Conservation (phyloP, 495 filamentous ascomycete species). For the Wilcoxina mikolae region DNA sequence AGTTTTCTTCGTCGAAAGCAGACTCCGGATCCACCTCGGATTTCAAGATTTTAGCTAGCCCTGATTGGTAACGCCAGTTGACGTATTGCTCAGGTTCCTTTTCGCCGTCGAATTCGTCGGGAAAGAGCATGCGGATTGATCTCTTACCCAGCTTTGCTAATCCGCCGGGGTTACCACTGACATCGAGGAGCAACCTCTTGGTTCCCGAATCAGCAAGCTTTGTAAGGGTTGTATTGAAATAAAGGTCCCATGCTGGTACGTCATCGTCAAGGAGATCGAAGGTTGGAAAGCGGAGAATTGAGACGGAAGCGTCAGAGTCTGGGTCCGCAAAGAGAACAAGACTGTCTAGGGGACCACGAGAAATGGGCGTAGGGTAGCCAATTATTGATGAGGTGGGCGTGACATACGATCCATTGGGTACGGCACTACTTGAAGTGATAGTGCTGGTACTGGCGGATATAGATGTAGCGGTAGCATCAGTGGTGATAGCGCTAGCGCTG, state of each 20-base stretch:
- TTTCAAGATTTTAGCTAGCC: not conserved
- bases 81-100: constrained; percentile 9
- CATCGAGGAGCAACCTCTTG: constrained; percentile 15
- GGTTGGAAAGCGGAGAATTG: not conserved
- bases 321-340: not conserved
- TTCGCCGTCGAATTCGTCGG: constrained; percentile 11
- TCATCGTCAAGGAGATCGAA: not conserved
- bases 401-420: too few species aligned
- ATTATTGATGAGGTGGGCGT: not conserved
- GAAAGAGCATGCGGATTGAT: constrained; percentile 16
- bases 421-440: too few species aligned
- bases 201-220: not conserved
- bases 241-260: not conserved
- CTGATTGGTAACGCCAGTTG: constrained; percentile 10
- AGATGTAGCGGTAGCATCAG: not conserved
- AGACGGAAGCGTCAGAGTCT: not conserved
- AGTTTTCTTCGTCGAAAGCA: constrained; percentile 13
- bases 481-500: not conserved
- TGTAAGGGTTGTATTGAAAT: not conserved
- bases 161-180: constrained; percentile 19
- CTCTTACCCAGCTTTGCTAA: constrained; percentile 7
- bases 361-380: not conserved
- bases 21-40: constrained; percentile 3
- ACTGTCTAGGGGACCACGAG: not conserved
- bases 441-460: not conserved